Evolutionary conservation across 176 grass and related monocot genomes (phyloP).

Genomic region (Hyparrhenia diplandra): DNA sequence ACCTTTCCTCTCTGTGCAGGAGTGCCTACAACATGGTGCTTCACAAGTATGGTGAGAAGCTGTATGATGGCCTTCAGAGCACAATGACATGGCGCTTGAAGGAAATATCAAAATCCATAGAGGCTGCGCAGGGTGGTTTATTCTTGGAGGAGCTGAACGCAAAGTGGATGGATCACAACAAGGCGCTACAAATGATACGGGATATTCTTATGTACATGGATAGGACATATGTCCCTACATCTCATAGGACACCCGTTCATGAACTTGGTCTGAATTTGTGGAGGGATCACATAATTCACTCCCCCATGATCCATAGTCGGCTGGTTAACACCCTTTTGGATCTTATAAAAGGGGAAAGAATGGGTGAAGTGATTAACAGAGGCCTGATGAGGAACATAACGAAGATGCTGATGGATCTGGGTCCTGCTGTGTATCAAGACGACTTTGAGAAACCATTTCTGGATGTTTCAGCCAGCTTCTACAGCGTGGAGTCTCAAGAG

Average conservation of each 20-base stretch:
- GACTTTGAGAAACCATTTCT: constrained; percentile 95
- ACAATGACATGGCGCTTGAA: constrained; percentile 83
- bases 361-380: constrained; percentile 87
- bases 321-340: constrained; percentile 78
- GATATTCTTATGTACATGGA: constrained; percentile 99
- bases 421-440: constrained; percentile 79
- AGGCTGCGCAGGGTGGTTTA: constrained; percentile 72
- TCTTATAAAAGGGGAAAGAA: constrained; percentile 73
- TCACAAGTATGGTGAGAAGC: constrained; percentile 90
- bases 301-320: constrained; percentile 59
- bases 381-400: constrained; percentile 83
- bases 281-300: constrained; percentile 87
- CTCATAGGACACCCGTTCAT: constrained; percentile 76
- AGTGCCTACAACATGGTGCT: constrained; percentile 99
- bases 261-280: constrained; percentile 89
- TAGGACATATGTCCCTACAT: constrained; percentile 55
- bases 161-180: constrained; percentile 96
- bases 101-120: constrained; percentile 74
- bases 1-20: constrained; percentile 39
- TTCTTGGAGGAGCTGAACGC: constrained; percentile 79
- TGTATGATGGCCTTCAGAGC: constrained; percentile 62
- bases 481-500: constrained; percentile 72
- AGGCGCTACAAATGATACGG: constrained; percentile 85
- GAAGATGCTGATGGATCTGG: constrained; percentile 98
- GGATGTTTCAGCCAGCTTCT: constrained; percentile 78